Evolutionary conservation across 768 basidiomycete species (phyloP), one percentile per base, ranked within the genome.

Genomic region (Pisolithus tinctorius): DNA sequence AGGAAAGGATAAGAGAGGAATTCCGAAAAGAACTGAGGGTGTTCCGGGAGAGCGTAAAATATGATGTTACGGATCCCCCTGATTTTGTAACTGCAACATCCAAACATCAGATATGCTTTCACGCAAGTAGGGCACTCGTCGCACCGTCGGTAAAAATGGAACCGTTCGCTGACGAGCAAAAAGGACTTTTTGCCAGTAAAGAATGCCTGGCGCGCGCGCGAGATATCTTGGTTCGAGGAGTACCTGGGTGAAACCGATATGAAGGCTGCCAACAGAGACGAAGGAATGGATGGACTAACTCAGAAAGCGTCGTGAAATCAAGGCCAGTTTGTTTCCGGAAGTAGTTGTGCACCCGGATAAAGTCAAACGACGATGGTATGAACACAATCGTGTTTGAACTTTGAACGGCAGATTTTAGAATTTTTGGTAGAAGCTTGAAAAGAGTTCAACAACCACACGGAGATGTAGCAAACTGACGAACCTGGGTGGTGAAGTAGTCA

Each of bases 291-390:
- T 10, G 42, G 17, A 6, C 81, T 58, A 63, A 96, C 90, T 99
- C 96, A 2, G 93, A 96, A 45, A 99, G 81, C 26, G 94, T 82
- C 4, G 87, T 71, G 63, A 88, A 95, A 1, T 82, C 79, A 31
- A 89, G 74, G 14, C 82, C 80, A 10, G 77, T 72, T 52, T 78
- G 71, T 66, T 88, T 91, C 49, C 83, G 79, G 71, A 97, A 83
- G 68, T 90, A 75, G 53, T 93, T 93, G 53, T 88, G 86, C 8
- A 99, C 75, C 20, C 93, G 82, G 51, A 97, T 89, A 64, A 94
- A 98, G 69, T 98, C 96, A 64, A 95, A 94, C 47, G 94, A 97
- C 0, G 92, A 94, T 0, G 96, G 93, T 16, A 99, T 73, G 64
- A 97, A 89, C 56, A 98, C 76, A 47, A 85, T 78, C 0, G 93